phyloP scores from a whole-genome alignment of 768 basidiomycete species.

The Boletellus emodensis region DNA sequence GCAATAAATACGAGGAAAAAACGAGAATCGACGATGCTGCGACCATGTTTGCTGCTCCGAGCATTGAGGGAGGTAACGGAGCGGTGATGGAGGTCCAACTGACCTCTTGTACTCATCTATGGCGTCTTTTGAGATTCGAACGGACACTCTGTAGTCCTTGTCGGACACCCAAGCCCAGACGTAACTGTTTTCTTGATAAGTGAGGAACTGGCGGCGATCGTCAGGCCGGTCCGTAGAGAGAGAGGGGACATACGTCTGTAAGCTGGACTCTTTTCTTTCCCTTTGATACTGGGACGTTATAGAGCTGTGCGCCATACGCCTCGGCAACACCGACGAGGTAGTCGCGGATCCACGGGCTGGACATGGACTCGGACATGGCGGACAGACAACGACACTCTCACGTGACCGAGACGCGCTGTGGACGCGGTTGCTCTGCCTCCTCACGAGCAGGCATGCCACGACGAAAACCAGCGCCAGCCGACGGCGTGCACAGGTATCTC shows the following conservation, averaged over 20 bases:
- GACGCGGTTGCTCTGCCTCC: not conserved
- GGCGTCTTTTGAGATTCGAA: conserved; percentile 54
- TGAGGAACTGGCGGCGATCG: conserved; percentile 48
- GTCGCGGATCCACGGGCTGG: conserved; percentile 51
- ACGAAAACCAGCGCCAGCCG: conserved; percentile 22
- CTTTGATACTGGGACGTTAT: conserved; percentile 13
- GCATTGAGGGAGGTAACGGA: conserved; percentile 2
- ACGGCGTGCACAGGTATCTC: conserved; percentile 3
- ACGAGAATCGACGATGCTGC: conserved; percentile 42
- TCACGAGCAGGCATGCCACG: conserved; percentile 10
- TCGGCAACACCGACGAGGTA: conserved; percentile 52
- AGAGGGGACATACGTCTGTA: conserved; percentile 40
- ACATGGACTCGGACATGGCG: conserved; percentile 38
- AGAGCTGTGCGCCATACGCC: conserved; percentile 45
- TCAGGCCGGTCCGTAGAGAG: not conserved
- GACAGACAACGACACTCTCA: not conserved
- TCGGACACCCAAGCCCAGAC: conserved; percentile 68
- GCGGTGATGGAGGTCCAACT: conserved; percentile 15
- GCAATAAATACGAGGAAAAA: conserved; percentile 47
- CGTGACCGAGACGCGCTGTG: conserved; percentile 1
- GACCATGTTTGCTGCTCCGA: conserved; percentile 21
- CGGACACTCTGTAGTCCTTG: conserved; percentile 45
- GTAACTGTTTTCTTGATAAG: conserved; percentile 42
- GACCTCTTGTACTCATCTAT: conserved; percentile 41
- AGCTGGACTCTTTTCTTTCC: conserved; percentile 57